Base-by-base conservation (phyloP, 2,329 filamentous ascomycete genomes). In the Capronia coronata region DNA sequence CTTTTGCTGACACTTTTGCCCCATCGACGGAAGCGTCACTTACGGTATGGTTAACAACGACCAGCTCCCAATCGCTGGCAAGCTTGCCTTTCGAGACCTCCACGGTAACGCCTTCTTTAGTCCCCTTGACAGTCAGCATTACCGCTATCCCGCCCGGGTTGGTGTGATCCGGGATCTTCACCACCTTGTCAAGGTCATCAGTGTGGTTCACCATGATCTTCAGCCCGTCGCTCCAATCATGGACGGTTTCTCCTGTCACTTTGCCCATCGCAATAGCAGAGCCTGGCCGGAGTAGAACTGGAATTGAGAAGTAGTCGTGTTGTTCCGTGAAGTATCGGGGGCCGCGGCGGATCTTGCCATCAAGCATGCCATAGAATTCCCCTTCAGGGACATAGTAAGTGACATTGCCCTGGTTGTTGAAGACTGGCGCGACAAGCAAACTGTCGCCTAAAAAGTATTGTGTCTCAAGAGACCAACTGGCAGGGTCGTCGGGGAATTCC, bases 381-480 rank as follows among this genome's bases (percentile, higher is more conserved):
- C 38, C 38, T 62, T 46, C 62, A 58, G 55, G 77, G 68, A 59
- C 76, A 63, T 87, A 87, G 63, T 85, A 84, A 48, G 83, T 77
- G 0, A 82, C 82, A 29, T 75, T 74, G 0, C 80, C 81, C 1
- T 73, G 72, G 62, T 84, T 78, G 9, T 76, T 74, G 53, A 83
- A 84, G 1, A 85, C 70, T 1, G 82, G 82, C 1, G 80, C 80
- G 3, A 80, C 79, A 6, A 87, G 67, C 27, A 87, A 65, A 43
- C 73, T 75, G 13, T 75, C 73, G 1, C 84, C 84, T n/a, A 87
- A 70, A 78, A 87, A 84, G 66, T 86, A 87, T 63, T 87, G 80
- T 25, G 80, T 76, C 64, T 88, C 84, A 39, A 85, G 71, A 44
- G 71, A 74, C 77, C 83, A 87, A 0, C 77, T 71, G 3, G 79